Evolutionary conservation across 1,284 basidiomycete genomes (phyloP).

Genomic region (Leucoagaricus sp.): DNA sequence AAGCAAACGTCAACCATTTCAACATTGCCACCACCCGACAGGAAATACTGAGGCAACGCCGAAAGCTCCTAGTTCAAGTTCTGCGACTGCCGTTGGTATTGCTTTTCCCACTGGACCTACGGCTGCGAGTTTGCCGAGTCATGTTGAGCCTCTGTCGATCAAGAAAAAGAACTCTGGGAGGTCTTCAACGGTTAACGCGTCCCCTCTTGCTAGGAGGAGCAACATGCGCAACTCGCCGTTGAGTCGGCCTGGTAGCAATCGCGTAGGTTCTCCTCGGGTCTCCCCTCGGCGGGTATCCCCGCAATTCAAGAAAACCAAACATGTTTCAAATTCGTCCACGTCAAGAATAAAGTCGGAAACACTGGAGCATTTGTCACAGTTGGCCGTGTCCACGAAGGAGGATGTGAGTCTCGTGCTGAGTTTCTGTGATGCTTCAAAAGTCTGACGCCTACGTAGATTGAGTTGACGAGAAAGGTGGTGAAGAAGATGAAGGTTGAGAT

Average conservation of each 20-base stretch:
- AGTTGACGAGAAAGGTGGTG: slow-evolving; percentile 61
- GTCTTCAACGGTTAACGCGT: slow-evolving; percentile 31
- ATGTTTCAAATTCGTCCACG: slow-evolving; percentile 22
- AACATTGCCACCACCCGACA: slow-evolving; percentile 31
- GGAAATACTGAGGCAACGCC: slow-evolving; percentile 52
- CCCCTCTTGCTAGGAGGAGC: slow-evolving; percentile 41
- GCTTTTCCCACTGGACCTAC: slow-evolving; percentile 17
- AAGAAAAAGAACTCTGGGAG: slow-evolving; percentile 74
- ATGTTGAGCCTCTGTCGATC: slow-evolving; percentile 73
- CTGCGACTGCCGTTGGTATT: slow-evolving; percentile 4
- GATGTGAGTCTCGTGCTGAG: slow-evolving; percentile 50
- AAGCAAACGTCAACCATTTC: slow-evolving; percentile 67
- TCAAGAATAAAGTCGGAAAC: slow-evolving; percentile 31
- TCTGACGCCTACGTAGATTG: slow-evolving; percentile 48
- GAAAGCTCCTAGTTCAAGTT: slow-evolving; percentile 33
- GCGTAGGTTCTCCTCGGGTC: slow-evolving; percentile 50
- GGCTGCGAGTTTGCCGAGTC: slow-evolving; percentile 22
- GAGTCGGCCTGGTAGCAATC: slow-evolving; percentile 38
- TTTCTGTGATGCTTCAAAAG: background rate
- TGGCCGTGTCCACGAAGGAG: slow-evolving; percentile 59
- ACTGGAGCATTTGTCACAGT: slow-evolving; percentile 45
- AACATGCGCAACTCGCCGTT: slow-evolving; percentile 50
- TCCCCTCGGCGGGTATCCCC: slow-evolving; percentile 59
- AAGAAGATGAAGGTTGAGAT: slow-evolving; percentile 71
- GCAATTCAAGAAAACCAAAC: slow-evolving; percentile 41